Evolutionary conservation across 306 rosid genomes (phyloP).

Genomic region (Quercus cerris): DNA sequence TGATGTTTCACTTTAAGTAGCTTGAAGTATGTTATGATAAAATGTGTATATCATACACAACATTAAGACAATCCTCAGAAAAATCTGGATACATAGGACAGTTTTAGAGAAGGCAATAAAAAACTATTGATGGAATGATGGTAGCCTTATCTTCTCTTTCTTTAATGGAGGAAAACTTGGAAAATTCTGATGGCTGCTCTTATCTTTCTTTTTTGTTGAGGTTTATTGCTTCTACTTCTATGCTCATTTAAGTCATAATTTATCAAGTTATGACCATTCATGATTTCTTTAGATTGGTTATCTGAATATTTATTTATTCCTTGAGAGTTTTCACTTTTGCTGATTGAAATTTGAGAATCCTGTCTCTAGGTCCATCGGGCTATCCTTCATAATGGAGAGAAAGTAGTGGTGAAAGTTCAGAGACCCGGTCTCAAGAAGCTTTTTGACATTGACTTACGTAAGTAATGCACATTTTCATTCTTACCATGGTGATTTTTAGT

Average conservation of each 20-base stretch:
- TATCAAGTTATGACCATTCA: neutral
- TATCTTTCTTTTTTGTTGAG: neutral
- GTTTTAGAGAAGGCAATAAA: neutral
- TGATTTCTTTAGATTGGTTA: neutral
- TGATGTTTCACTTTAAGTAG: neutral
- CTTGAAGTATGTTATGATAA: neutral
- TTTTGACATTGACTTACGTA: slow-evolving; percentile 91
- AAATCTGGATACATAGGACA: neutral
- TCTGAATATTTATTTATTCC: neutral
- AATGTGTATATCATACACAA: neutral
- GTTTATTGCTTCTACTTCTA: neutral
- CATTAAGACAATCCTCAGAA: neutral
- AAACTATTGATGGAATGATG: neutral
- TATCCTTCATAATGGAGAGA: slow-evolving; percentile 85
- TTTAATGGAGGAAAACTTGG: neutral
- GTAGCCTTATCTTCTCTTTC: neutral
- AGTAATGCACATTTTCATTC: slow-evolving; percentile 34
- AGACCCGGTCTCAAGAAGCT: slow-evolving; percentile 96
- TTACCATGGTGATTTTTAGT: neutral
- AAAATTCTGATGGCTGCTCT: neutral
- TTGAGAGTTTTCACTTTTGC: slow-evolving; percentile 8
- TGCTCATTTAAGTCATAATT: neutral
- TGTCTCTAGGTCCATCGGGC: slow-evolving; percentile 83
- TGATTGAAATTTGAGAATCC: slow-evolving; percentile 13
- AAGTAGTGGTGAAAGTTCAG: slow-evolving; percentile 87